phyloP scores from a whole-genome alignment of 371 early-diverging fungal species.

The Fennellomyces sp. region DNA sequence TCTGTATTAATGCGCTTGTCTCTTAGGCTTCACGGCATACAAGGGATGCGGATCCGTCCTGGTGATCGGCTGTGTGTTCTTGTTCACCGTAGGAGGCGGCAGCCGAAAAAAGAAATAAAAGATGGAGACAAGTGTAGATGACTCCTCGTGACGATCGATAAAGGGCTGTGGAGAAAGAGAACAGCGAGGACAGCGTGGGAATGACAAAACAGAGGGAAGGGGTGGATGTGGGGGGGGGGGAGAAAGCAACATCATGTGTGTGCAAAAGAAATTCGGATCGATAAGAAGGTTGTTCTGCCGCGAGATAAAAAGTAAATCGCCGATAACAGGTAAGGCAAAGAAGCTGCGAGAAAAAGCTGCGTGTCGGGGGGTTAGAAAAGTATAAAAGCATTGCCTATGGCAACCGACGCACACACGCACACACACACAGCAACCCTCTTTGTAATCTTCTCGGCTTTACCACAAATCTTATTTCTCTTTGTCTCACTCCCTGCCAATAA shows the following conservation, averaged over 20 bases:
- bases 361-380: no score
- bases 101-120: conserved; percentile 9
- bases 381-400: no score
- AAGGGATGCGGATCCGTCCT: conserved; percentile 50
- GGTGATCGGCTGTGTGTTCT: conserved; percentile 53
- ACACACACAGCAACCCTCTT: neutral
- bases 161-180: neutral
- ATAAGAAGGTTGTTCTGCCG: neutral
- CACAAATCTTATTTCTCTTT: neutral
- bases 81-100: conserved; percentile 38
- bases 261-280: conserved; percentile 1
- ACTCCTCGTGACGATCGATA: conserved; percentile 2
- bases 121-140: neutral
- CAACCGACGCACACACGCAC: neutral
- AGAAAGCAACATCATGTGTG: neutral
- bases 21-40: conserved; percentile 46
- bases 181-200: conserved; percentile 1
- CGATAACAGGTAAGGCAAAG: neutral
- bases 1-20: neutral
- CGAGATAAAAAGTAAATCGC: conserved; percentile 5
- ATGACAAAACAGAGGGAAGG: neutral
- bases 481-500: neutral
- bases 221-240: neutral
- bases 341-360: neutral
- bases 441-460: conserved; percentile 6